phyloP scores from a whole-genome alignment of 371 early-diverging fungal species.

The Sporodiniella umbellata region DNA sequence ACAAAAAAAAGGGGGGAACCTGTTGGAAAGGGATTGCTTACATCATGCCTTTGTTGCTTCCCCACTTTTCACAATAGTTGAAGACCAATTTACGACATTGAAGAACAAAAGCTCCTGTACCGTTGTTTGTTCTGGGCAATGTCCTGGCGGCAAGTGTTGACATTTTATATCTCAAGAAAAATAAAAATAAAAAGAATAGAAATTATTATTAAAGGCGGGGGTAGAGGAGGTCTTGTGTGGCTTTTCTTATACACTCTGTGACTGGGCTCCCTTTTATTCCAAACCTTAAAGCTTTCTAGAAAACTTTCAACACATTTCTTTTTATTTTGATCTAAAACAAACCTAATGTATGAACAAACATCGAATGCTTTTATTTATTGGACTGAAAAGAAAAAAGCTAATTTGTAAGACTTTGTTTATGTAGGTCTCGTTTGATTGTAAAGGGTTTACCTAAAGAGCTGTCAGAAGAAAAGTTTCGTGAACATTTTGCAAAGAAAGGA shows the following conservation, averaged over 20 bases:
- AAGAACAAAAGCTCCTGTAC: conserved; percentile 77
- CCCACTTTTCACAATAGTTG: conserved; percentile 84
- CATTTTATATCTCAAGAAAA: conserved; percentile 12
- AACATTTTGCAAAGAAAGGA: conserved; percentile 83
- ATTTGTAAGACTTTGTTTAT: neutral
- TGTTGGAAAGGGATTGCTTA: too few relatives aligned
- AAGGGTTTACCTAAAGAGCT: conserved; percentile 92
- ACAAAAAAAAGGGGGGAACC: neutral
- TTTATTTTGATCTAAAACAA: too few relatives aligned
- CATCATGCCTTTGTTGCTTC: conserved; percentile 80
- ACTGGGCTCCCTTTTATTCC: too few relatives aligned
- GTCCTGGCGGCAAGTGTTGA: conserved; percentile 22
- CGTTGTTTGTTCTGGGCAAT: conserved; percentile 62
- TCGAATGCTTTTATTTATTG: too few relatives aligned
- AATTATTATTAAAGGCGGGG: conserved; percentile 4
- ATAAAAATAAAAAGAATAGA: conserved; percentile 3
- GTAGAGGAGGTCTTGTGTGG: too few relatives aligned
- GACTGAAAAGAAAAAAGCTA: too few relatives aligned
- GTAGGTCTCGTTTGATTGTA: conserved; percentile 74
- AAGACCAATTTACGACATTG: conserved; percentile 82
- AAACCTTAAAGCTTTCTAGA: too few relatives aligned
- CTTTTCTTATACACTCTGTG: neutral
- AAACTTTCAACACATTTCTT: too few relatives aligned
- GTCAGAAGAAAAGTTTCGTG: conserved; percentile 78
- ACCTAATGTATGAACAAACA: too few relatives aligned